Conservation (phyloP, 768 basidiomycete species). For the Trametes villosa region DNA sequence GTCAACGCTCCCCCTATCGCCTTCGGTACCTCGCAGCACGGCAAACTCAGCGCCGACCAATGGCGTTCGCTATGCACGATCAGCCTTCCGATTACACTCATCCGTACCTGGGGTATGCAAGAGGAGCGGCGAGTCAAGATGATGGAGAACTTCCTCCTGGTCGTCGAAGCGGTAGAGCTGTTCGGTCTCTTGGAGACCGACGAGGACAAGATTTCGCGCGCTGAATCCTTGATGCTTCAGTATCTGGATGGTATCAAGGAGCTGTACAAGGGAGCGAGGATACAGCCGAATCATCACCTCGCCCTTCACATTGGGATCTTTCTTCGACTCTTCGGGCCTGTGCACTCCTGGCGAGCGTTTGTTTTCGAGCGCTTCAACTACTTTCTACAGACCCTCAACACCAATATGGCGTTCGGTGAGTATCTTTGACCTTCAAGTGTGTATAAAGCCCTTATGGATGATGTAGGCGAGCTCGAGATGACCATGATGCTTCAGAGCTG, state of each 20-base stretch:
- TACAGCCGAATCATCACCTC: constrained; percentile 38
- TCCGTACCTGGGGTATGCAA: constrained; percentile 38
- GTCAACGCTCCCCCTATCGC: constrained; percentile 34
- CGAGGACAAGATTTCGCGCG: background rate
- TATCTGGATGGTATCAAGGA: constrained; percentile 28
- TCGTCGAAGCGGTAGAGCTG: constrained; percentile 27
- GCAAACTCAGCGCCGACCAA: constrained; percentile 41
- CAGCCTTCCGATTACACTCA: constrained; percentile 39
- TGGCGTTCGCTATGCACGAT: constrained; percentile 38
- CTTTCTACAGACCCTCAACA: background rate
- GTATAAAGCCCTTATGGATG: no score
- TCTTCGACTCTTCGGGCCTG: constrained; percentile 35
- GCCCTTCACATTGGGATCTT: constrained; percentile 36
- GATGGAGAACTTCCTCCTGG: constrained; percentile 37
- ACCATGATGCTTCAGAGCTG: background rate
- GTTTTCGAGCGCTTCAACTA: background rate
- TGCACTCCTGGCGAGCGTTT: constrained; percentile 20
- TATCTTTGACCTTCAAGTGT: no score
- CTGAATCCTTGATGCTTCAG: constrained; percentile 8
- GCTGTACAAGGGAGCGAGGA: constrained; percentile 32
- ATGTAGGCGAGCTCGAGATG: background rate
- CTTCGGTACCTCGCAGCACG: constrained; percentile 36
- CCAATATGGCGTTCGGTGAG: background rate
- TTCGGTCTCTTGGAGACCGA: background rate
- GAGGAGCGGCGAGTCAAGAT: constrained; percentile 20